Conservation (phyloP, 1,284 basidiomycete genomes). For the Polyporus tsugae region DNA sequence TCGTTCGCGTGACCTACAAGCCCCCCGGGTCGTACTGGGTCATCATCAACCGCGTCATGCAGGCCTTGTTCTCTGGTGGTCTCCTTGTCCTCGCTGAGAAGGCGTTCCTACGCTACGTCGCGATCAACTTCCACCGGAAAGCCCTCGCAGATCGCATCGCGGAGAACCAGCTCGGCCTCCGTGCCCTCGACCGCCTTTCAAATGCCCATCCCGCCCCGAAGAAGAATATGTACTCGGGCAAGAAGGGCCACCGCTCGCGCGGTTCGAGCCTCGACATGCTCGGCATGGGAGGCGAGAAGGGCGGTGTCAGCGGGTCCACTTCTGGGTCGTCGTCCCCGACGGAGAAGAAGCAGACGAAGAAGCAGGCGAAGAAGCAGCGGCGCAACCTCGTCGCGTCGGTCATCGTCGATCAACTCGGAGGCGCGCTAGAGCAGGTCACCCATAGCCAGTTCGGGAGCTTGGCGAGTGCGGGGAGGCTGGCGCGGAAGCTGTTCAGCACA, state of each 20-base stretch:
- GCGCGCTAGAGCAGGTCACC: conserved; percentile 75
- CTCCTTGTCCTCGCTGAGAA: conserved; percentile 76
- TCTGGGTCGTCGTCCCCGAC: conserved; percentile 27
- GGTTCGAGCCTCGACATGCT: conserved; percentile 36
- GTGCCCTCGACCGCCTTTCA: conserved; percentile 73
- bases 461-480: conserved; percentile 76
- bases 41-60: conserved; percentile 54
- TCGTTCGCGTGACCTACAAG: conserved; percentile 61
- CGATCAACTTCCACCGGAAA: conserved; percentile 81
- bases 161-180: conserved; percentile 74
- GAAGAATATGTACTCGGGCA: conserved; percentile 41
- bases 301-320: conserved; percentile 28
- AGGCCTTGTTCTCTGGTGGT: conserved; percentile 72
- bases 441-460: conserved; percentile 64
- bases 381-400: conserved; percentile 66
- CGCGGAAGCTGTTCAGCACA: conserved; percentile 76
- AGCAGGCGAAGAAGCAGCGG: conserved; percentile 48
- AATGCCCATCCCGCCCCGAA: conserved; percentile 59
- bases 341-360: conserved; percentile 31
- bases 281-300: conserved; percentile 40
- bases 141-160: conserved; percentile 76
- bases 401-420: conserved; percentile 76
- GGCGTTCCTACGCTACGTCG: conserved; percentile 74
- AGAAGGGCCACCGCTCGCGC: conserved; percentile 47
- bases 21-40: conserved; percentile 75